Evolutionary conservation across 2,329 filamentous ascomycete species (phyloP), one percentile per base, ranked within the genome.

Genomic region (Xylaria arbuscula): DNA sequence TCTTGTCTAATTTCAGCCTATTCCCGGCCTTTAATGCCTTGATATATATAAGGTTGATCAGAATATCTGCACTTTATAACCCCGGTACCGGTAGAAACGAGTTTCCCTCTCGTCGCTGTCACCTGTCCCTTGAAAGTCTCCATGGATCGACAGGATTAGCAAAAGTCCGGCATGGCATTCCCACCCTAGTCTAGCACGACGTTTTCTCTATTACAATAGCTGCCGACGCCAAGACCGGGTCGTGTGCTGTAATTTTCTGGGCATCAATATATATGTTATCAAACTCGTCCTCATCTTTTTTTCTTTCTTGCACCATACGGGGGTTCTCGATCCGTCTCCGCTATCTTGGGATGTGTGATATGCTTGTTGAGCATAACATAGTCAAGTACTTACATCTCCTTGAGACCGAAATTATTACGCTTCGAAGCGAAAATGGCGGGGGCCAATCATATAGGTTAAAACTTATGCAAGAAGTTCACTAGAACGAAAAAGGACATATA

Each of bases 81-180:
- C 45, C 45, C 15, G 24, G 32, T 13, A 64, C 54, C 11, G 22
- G 62, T 58, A 64, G 45, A 64, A 59, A 59, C 47, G 62, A 59
- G 54, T 45, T 59, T 64, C 45, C 47, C 47, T 59, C 54, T 64
- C 22, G 19, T 51, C 42, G 34, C 64, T 56, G 42, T 67, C 59
- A 58, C 59, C 64, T 62, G 45, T 62, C 28, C 17, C 57, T 50
- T 56, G 3, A 50, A 53, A 61, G 51, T 62, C 64, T 67, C 54
- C 45, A 67, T 59, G 54, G 64, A 24, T 62, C 45, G 58, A 58
- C 51, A 53, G 34, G n/a, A 53, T 62, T 67, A 45, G 54, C 59
- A 67, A 63, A 63, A 63, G 45, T 15, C 64, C 64, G 64, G 64
- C 64, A 63, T 67, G 59, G 64, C 59, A 67, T 63, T 63, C 45